phyloP scores from a whole-genome alignment of 495 filamentous ascomycete species.

The Talaromyces ruber region DNA sequence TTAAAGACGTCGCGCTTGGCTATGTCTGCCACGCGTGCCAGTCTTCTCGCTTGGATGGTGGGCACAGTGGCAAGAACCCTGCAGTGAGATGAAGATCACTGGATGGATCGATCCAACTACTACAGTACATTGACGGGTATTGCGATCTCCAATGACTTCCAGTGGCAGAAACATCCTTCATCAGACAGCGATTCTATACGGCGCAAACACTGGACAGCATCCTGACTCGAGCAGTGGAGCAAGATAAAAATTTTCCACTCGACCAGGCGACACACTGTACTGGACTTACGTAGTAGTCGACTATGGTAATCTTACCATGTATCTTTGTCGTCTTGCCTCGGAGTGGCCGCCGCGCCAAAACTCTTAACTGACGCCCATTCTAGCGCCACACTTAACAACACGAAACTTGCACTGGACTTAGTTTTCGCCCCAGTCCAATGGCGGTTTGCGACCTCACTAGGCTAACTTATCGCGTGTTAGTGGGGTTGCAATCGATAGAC shows the following conservation, averaged over 20 bases:
- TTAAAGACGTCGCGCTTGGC: background rate
- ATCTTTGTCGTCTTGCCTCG: too few relatives aligned
- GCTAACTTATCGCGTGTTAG: background rate
- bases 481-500: background rate
- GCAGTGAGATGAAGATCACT: background rate
- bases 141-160: background rate
- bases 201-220: background rate
- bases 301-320: too few relatives aligned
- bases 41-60: background rate
- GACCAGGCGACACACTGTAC: background rate
- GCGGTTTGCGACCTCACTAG: background rate
- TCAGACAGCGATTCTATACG: background rate
- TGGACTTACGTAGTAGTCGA: too few relatives aligned
- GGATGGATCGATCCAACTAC: background rate
- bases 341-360: slow-evolving; percentile 1
- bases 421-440: background rate
- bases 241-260: background rate
- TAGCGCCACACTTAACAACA: background rate
- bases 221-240: background rate
- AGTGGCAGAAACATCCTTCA: background rate
- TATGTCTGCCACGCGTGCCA: background rate
- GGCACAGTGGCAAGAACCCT: background rate
- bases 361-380: background rate
- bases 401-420: background rate
- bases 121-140: background rate